phyloP scores from a whole-genome alignment of 345 rosid genomes.

The Balakata baccata region DNA sequence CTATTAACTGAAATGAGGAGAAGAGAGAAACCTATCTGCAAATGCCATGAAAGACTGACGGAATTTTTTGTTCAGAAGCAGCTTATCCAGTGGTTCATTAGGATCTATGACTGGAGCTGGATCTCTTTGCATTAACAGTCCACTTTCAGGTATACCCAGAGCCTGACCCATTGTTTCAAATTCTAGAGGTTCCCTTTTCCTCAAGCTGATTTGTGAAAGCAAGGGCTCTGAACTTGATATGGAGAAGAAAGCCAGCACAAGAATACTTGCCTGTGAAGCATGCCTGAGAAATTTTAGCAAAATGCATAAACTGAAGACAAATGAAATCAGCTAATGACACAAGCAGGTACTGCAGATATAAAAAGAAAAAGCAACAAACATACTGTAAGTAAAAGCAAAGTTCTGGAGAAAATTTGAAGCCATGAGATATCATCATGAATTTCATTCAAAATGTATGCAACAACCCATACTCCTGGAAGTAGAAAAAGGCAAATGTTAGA shows the following conservation, averaged over 20 bases:
- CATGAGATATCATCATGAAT: slow-evolving; percentile 46
- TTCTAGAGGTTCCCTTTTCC: slow-evolving; percentile 54
- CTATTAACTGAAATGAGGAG: neutral
- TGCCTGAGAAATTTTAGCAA: slow-evolving; percentile 32
- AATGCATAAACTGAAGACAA: slow-evolving; percentile 17
- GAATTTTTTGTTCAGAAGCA: slow-evolving; percentile 68
- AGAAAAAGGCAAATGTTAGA: slow-evolving; percentile 18
- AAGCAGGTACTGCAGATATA: neutral
- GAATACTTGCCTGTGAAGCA: slow-evolving; percentile 58
- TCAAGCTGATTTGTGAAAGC: slow-evolving; percentile 78
- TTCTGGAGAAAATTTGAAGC: slow-evolving; percentile 85
- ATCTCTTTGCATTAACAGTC: slow-evolving; percentile 55
- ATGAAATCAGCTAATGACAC: slow-evolving; percentile 8
- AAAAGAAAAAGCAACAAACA: slow-evolving; percentile 18
- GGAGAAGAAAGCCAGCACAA: slow-evolving; percentile 69
- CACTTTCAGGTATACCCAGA: slow-evolving; percentile 85
- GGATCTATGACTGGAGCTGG: slow-evolving; percentile 46
- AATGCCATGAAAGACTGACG: slow-evolving; percentile 85
- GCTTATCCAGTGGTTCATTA: slow-evolving; percentile 76
- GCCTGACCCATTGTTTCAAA: slow-evolving; percentile 82
- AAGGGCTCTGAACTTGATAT: slow-evolving; percentile 84
- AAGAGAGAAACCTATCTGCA: slow-evolving; percentile 68
- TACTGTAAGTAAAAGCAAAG: slow-evolving; percentile 68
- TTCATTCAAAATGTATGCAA: slow-evolving; percentile 69
- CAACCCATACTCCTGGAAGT: slow-evolving; percentile 58